Conservation (phyloP, 139 green algal genomes). For the Chlamydomonas sphaeroides region DNA sequence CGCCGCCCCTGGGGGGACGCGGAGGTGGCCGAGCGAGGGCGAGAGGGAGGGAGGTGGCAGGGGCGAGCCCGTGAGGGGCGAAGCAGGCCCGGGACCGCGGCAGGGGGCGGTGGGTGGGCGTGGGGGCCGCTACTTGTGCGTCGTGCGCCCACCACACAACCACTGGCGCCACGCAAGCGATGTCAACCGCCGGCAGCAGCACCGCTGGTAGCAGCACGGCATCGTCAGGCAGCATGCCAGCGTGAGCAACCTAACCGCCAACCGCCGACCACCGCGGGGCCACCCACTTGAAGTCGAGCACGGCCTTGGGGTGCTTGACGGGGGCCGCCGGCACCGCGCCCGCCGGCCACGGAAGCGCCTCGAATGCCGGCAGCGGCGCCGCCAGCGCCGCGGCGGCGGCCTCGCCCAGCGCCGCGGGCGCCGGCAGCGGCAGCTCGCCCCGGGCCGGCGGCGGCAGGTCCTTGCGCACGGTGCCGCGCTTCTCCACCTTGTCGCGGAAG, state of each 20-base stretch:
- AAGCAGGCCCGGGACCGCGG: too few species aligned
- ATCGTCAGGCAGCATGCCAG: too few species aligned
- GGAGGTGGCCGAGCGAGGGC: background rate
- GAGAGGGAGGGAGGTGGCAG: background rate
- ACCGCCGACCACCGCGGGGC: too few species aligned
- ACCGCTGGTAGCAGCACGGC: too few species aligned
- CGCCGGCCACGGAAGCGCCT: constrained; percentile 54
- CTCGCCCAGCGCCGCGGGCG: background rate
- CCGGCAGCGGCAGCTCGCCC: constrained; percentile 72
- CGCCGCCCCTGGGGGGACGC: constrained; percentile 76
- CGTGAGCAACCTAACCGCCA: too few species aligned
- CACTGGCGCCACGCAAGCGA: too few species aligned
- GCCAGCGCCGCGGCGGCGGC: constrained; percentile 20
- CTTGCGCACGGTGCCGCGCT: constrained; percentile 49
- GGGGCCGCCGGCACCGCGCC: constrained; percentile 25
- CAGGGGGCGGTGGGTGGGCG: too few species aligned
- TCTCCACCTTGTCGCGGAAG: constrained; percentile 80
- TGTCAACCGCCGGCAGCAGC: too few species aligned
- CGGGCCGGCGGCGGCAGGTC: constrained; percentile 57
- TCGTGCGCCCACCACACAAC: too few species aligned
- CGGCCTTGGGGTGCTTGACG: constrained; percentile 57
- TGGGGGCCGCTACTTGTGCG: too few species aligned
- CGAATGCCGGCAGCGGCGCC: constrained; percentile 33
- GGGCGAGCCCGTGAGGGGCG: too few species aligned
- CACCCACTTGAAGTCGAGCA: constrained; percentile 77